Evolutionary conservation across 2,329 filamentous ascomycete species (phyloP).

Genomic region (Metarhizium sp.): DNA sequence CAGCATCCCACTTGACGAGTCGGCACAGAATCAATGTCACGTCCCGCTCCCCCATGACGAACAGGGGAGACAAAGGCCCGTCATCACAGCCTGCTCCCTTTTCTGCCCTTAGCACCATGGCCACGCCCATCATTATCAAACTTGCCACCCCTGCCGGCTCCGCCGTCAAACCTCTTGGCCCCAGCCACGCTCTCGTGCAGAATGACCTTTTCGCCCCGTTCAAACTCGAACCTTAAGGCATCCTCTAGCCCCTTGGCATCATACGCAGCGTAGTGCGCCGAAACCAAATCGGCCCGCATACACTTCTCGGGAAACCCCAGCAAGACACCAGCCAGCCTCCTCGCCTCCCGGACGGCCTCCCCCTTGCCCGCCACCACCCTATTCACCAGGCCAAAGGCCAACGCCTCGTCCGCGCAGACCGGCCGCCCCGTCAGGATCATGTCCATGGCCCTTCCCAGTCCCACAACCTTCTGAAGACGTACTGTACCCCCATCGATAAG

Average conservation of each 20-base stretch:
- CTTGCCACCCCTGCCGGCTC: conserved; percentile 5
- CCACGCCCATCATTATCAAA: neutral
- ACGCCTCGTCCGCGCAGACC: conserved; percentile 38
- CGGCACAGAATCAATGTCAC: too few relatives aligned
- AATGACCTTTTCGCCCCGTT: conserved; percentile 32
- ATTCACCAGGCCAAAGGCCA: conserved; percentile 42
- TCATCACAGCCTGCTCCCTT: neutral
- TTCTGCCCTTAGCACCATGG: neutral
- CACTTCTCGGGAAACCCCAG: conserved; percentile 40
- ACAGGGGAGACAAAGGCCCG: too few relatives aligned
- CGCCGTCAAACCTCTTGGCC: conserved; percentile 8
- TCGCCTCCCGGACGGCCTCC: conserved; percentile 37
- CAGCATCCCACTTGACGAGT: too few relatives aligned
- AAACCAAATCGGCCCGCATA: conserved; percentile 39
- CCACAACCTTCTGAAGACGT: conserved; percentile 39
- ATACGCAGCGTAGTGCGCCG: conserved; percentile 40
- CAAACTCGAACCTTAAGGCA: conserved; percentile 38
- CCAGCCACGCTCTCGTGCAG: conserved; percentile 28
- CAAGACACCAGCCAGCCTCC: conserved; percentile 34
- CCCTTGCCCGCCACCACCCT: conserved; percentile 40
- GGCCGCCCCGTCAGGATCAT: conserved; percentile 46
- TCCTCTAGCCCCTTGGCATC: conserved; percentile 38
- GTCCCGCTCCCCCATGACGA: too few relatives aligned
- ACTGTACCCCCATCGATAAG: conserved; percentile 36
- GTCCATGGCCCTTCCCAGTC: conserved; percentile 43